Percentiles rank a stretch among this genome's conserved stretches.
phyloP scores from a whole-genome alignment of 2,329 filamentous ascomycete species.

The Trichoderma breve region DNA sequence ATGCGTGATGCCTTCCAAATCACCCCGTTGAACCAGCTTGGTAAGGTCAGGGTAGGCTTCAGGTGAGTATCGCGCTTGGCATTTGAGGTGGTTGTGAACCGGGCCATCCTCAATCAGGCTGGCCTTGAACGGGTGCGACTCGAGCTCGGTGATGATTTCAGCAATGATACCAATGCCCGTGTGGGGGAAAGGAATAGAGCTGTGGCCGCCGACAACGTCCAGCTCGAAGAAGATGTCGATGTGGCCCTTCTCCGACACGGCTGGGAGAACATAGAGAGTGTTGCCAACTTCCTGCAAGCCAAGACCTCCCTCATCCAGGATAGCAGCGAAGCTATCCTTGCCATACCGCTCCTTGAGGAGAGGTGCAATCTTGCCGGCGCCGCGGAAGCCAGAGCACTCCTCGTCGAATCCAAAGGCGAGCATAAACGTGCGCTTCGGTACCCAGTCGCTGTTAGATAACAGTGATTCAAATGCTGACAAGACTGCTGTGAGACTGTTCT shows the following conservation, averaged over 20 bases:
- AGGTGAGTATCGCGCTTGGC: conserved; percentile 56
- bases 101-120: conserved; percentile 48
- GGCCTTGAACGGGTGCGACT: conserved; percentile 55
- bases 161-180: conserved; percentile 68
- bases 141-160: conserved; percentile 65
- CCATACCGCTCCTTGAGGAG: conserved; percentile 54
- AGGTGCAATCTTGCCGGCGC: conserved; percentile 52
- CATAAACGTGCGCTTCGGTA: conserved; percentile 55
- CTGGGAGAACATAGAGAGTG: conserved; percentile 54
- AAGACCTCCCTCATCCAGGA: conserved; percentile 63
- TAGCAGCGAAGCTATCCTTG: conserved; percentile 54
- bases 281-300: conserved; percentile 49
- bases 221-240: conserved; percentile 59
- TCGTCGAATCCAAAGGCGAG: conserved; percentile 65
- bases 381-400: conserved; percentile 56
- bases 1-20: conserved; percentile 33
- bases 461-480: conserved; percentile 47
- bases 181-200: conserved; percentile 58
- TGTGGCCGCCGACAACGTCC: conserved; percentile 59
- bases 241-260: conserved; percentile 62
- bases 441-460: conserved; percentile 47
- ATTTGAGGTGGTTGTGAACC: conserved; percentile 55
- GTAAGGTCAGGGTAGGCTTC: conserved; percentile 43
- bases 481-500: conserved; percentile 43
- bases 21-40: conserved; percentile 31